A percentile compares a stretch with the other conserved stretches of the same genome.
phyloP scores from a whole-genome alignment of 495 filamentous ascomycete genomes.

The Pyrenopolyporus hunteri region DNA sequence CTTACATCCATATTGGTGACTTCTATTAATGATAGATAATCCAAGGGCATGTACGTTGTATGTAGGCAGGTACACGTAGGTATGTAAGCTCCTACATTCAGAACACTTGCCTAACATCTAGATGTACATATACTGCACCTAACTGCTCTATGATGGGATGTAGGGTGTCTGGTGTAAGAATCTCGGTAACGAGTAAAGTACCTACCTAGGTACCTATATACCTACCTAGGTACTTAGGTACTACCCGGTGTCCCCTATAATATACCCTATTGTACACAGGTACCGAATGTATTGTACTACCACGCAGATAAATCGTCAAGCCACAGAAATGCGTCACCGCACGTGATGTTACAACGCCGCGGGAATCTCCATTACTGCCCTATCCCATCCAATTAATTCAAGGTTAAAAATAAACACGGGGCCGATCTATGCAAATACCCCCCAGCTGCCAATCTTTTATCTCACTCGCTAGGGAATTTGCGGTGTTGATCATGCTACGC shows the following conservation, averaged over 20 bases:
- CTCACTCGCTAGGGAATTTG: conserved; percentile 31
- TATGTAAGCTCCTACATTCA: no score
- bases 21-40: no score
- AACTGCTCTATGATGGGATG: no score
- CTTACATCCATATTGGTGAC: no score
- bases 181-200: neutral
- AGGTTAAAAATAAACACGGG: conserved; percentile 37
- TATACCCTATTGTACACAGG: no score
- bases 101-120: no score
- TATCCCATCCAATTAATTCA: conserved; percentile 18
- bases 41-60: no score
- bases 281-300: no score
- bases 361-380: conserved; percentile 33
- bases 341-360: conserved; percentile 30
- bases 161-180: no score
- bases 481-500: conserved; percentile 34
- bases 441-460: conserved; percentile 31
- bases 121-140: no score
- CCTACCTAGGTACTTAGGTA: neutral
- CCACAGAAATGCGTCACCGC: conserved; percentile 34
- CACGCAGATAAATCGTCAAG: conserved; percentile 26
- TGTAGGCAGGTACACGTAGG: no score
- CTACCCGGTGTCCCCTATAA: no score
- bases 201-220: neutral
- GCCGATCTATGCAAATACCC: conserved; percentile 30